Evolutionary conservation across 2,329 filamentous ascomycete species (phyloP), one percentile per base, ranked within the genome.

Genomic region (Fusarium musae): DNA sequence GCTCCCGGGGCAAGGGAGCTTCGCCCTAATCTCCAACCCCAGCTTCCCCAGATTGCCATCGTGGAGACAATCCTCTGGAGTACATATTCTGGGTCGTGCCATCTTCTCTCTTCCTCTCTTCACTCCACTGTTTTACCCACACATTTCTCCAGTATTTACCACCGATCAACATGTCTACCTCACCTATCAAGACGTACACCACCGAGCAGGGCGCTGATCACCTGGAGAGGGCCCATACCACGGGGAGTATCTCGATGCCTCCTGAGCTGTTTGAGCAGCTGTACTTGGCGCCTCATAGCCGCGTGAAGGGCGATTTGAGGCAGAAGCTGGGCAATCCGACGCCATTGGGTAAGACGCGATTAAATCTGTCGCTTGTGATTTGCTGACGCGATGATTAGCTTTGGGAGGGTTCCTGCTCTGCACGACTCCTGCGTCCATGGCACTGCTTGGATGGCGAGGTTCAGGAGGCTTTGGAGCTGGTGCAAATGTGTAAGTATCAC

Each of bases 301-400:
- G 54, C 13, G 54, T 58, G 0, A 58, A 58, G 32, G 54, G 54
- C 0, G 54, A 58, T 21, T 37, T 58, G 54, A 23, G 54, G 21
- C 54, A 47, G 28, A 58, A 58, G 40, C 12, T 58, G 19, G 54
- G 54, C 4, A 58, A 58, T 9, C 54, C 54, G 17, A 58, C 54
- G 9, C 54, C 54, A 1, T 28, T 58, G 32, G 54, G 54, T 58
- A 49, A 28, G 54, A 37, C 0, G 6, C 6, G 6, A 9, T 11
- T 12, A 2, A 0, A 0, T 10, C 1, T n/a, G 2, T 6, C 6
- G 26, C 26, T 19, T 26, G 13, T 10, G 3, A 6, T 5, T n/a
- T 5, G 23, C 54, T 58, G 30, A 58, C 40, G 10, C 10, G 23
- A 7, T 8, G 13, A 13, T 6, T 16, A 58, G 54, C 54, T 2